These are phyloP conservation scores for Chlorella sp. DNA, from an alignment of 139 green algal genomes.

Conservation along the genomic window DNA sequence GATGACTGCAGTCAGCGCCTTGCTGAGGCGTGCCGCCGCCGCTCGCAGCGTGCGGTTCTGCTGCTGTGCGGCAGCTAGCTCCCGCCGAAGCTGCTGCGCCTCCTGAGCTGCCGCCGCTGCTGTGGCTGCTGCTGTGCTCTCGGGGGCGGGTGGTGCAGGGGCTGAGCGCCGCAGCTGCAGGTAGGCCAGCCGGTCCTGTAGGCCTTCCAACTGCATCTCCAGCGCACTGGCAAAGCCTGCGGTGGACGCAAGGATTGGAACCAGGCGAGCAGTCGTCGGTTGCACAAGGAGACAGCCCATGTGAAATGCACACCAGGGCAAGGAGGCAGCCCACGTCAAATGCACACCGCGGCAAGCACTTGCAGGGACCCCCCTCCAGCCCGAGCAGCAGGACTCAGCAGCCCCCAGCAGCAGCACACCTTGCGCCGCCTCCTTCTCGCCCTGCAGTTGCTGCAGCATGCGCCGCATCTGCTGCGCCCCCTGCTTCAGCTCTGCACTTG, in stretches of 20 bases:
- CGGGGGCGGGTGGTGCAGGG: neutral
- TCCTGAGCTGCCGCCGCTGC: neutral
- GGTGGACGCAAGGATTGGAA: too few relatives aligned
- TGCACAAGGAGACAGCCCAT: too few relatives aligned
- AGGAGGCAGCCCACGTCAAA: too few relatives aligned
- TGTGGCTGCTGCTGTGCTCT: neutral
- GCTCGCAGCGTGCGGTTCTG: conserved; percentile 25
- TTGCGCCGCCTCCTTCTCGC: conserved; percentile 29
- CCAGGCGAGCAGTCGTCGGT: too few relatives aligned
- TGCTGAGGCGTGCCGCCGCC: conserved; percentile 28
- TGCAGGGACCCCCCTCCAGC: too few relatives aligned
- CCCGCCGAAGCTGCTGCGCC: neutral
- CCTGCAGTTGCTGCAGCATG: conserved; percentile 28
- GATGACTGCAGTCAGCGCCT: conserved; percentile 31
- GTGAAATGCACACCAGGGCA: too few relatives aligned
- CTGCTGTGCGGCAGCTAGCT: conserved; percentile 11
- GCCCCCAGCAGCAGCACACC: neutral
- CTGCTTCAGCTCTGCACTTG: conserved; percentile 37
- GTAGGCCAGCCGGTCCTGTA: conserved; percentile 21
- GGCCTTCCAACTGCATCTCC: conserved; percentile 25
- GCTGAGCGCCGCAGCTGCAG: neutral
- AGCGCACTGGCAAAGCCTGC: conserved; percentile 9
- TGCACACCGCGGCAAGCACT: too few relatives aligned
- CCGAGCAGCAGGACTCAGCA: too few relatives aligned
- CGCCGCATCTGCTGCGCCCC: conserved; percentile 6